Evolutionary conservation across 2,329 filamentous ascomycete species (phyloP), one percentile per base, ranked within the genome.

Genomic region (Phoma herbarum): DNA sequence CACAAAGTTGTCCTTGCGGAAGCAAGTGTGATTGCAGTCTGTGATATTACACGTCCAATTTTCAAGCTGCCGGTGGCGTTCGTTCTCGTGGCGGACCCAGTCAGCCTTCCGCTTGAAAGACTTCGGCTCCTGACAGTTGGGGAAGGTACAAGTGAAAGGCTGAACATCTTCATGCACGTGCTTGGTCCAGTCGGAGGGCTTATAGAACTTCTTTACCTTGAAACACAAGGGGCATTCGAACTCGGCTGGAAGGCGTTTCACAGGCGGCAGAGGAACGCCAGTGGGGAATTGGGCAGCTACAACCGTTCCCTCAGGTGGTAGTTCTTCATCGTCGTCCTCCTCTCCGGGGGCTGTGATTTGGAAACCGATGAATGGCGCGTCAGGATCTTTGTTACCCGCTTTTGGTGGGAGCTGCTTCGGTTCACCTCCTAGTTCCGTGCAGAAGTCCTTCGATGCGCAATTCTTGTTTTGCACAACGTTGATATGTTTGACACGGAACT

Each of bases 181-280:
- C 75, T 97, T 97, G 1, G 93, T 96, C 93, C 93, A 97, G 77
- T 97, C 93, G 0, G 93, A 97, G 16, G 93, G 93, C 76, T 97
- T 97, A 68, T 89, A 86, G 68, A 95, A 93, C 69, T 88, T 92
- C 81, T 95, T 96, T 51, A 88, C 85, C 66, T 89, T 87, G 80
- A 92, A 97, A 79, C 93, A 97, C 22, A 97, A 81, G 35, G 90
- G 89, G 67, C 93, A 97, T 79, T 97, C 93, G 61, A 97, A 94
- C 71, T 94, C 88, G 3, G 93, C 92, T 0, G 93, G 93, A 7
- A 97, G 83, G 16, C 86, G 85, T 57, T 82, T 84, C 2, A 92
- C 89, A 1, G 92, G 92, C 6, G 93, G 93, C 77, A 92, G 85
- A 7, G 92, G 92, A 5, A 97, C 92, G 22, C 92, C 91, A 4